A percentile compares a stretch with the other conserved stretches of the same genome.
Conservation (phyloP, 768 basidiomycete genomes). For the Gloeophyllum trabeum region DNA sequence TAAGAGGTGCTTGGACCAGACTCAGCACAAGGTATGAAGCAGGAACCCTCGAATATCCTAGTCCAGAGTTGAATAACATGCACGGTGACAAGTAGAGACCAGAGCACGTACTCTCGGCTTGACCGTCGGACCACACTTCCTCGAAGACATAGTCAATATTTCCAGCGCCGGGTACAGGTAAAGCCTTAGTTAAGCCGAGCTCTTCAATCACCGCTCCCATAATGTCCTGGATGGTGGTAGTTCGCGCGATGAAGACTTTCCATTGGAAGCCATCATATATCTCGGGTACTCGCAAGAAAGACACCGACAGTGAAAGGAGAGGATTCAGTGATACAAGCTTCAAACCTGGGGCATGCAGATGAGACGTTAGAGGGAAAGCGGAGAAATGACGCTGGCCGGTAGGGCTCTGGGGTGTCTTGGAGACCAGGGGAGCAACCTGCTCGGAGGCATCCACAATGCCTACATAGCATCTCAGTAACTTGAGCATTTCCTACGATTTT, state of each 20-base stretch:
- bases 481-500: neutral
- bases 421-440: constrained; percentile 41
- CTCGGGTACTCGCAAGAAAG: constrained; percentile 63
- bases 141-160: constrained; percentile 66
- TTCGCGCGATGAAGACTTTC: constrained; percentile 52
- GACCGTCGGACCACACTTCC: constrained; percentile 47
- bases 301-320: constrained; percentile 35
- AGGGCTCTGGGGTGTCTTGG: constrained; percentile 22
- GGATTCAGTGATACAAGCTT: constrained; percentile 67
- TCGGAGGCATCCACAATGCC: constrained; percentile 36
- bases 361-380: constrained; percentile 55
- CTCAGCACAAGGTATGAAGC: constrained; percentile 25
- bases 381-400: constrained; percentile 47
- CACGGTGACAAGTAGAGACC: no score
- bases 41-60: constrained; percentile 35
- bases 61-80: no score
- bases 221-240: constrained; percentile 42
- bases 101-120: constrained; percentile 37
- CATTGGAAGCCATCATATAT: constrained; percentile 64
- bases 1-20: constrained; percentile 28
- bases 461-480: constrained; percentile 14
- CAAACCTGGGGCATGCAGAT: constrained; percentile 53
- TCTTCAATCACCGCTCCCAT: constrained; percentile 43
- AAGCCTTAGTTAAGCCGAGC: constrained; percentile 54
- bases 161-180: constrained; percentile 60